Conservation (phyloP, 2,329 filamentous ascomycete genomes). For the Nannizziopsis barbatae region DNA sequence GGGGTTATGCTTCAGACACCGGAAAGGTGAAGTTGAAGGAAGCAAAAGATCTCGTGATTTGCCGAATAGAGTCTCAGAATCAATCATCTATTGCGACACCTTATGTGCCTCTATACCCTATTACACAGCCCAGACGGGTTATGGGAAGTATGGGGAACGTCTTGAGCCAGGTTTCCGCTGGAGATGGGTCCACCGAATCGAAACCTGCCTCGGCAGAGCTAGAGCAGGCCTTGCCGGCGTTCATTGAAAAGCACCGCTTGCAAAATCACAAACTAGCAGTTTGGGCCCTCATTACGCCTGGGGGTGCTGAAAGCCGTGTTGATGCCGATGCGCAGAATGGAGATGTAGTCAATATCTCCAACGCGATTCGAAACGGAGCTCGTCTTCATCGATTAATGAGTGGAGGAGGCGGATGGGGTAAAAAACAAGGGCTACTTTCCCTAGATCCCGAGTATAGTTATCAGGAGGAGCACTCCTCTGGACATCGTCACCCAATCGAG, state of each 20-base stretch:
- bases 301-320: background rate
- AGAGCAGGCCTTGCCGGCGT: constrained; percentile 32
- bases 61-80: constrained; percentile 20
- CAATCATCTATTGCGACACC: constrained; percentile 18
- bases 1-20: constrained; percentile 20
- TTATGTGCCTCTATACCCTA: constrained; percentile 27
- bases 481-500: constrained; percentile 1
- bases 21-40: constrained; percentile 21
- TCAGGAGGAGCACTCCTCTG: constrained; percentile 9
- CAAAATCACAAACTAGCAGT: constrained; percentile 30
- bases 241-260: constrained; percentile 31
- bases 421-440: constrained; percentile 35
- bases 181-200: constrained; percentile 20
- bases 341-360: constrained; percentile 18
- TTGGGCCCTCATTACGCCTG: constrained; percentile 31
- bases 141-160: constrained; percentile 36
- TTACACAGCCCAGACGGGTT: constrained; percentile 29
- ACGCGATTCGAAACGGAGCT: constrained; percentile 25
- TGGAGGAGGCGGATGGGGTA: constrained; percentile 37
- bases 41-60: constrained; percentile 25
- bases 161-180: constrained; percentile 31
- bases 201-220: constrained; percentile 34
- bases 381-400: constrained; percentile 35
- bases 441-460: constrained; percentile 30
- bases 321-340: background rate